Evolutionary conservation across 108 stramenopile genomes (phyloP), one percentile per base, ranked within the genome.

Genomic region (Nitzschia palea): DNA sequence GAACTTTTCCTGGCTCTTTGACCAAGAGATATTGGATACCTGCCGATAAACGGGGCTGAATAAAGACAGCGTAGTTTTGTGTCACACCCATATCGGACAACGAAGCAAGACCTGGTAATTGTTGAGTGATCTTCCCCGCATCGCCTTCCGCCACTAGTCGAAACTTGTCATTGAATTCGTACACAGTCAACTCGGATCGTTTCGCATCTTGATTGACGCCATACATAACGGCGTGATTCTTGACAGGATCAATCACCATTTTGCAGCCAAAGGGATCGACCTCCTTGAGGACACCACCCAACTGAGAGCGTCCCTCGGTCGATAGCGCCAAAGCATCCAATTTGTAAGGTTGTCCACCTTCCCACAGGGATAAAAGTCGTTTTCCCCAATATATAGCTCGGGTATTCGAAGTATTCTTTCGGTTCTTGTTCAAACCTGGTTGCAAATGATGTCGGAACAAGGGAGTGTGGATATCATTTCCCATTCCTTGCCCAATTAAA

Each of bases 341-440:
- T 73, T 94, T 94, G 73, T 88, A 89, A 14, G 93, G 93, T 44
- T 86, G 74, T 1, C 89, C 89, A 23, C 93, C 89, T 67, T 87
- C 86, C 88, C 89, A 94, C 55, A 89, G 30, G 14, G 88, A 75
- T 14, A 94, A 48, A 4, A 94, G 63, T 47, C 75, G 81, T 54
- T 86, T 89, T 0, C 80, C 82, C 85, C 90, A 94, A 63, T 86
- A 91, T 3, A 94, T 73, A 20, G 79, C 62, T 12, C 87, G 70
- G 3, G 85, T 86, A 61, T 94, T 94, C 45, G 83, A 80, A 18
- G 89, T 90, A 69, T 94, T 94, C 73, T 90, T 89, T 32, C 93
- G 62, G 28, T 75, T 63, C 62, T 88, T 87, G 61, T 94, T 94
- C 40, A 94, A 62, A 30, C 93, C 93, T 12, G 86, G 80, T 26